Conservation (phyloP, 768 basidiomycete species). For the Tephrocybe sp. region DNA sequence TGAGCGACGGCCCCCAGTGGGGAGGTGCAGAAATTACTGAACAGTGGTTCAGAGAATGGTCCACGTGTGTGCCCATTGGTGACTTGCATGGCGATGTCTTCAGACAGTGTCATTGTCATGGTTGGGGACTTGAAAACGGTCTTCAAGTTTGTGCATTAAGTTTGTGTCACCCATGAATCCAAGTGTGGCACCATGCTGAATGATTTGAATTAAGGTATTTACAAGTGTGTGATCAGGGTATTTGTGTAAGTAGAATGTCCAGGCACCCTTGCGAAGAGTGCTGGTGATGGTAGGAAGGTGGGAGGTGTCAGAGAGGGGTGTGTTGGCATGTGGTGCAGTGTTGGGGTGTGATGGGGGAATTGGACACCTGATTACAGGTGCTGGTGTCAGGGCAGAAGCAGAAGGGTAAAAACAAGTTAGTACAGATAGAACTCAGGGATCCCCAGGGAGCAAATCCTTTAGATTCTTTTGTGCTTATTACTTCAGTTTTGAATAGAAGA, state of each 20-base stretch:
- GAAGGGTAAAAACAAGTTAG: too few relatives aligned
- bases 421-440: too few relatives aligned
- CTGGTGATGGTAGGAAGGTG: slow-evolving; percentile 15
- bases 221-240: slow-evolving; percentile 30
- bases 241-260: slow-evolving; percentile 23
- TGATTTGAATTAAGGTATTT: too few relatives aligned
- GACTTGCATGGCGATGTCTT: slow-evolving; percentile 10
- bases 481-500: too few relatives aligned
- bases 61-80: slow-evolving; percentile 21
- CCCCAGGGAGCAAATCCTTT: too few relatives aligned
- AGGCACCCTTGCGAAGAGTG: slow-evolving; percentile 15
- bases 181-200: slow-evolving; percentile 25
- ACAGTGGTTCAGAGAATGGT: slow-evolving; percentile 21
- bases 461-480: too few relatives aligned
- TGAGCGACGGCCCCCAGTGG: slow-evolving; percentile 27
- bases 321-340: slow-evolving; percentile 24
- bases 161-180: slow-evolving; percentile 23
- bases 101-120: not conserved
- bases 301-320: not conserved
- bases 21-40: slow-evolving; percentile 22
- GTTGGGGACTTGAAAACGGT: slow-evolving; percentile 21
- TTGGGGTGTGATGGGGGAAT: slow-evolving; percentile 20
- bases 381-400: too few relatives aligned
- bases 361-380: too few relatives aligned
- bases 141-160: slow-evolving; percentile 23